Evolutionary conservation across 2,329 filamentous ascomycete genomes (phyloP).

Genomic region (Aaosphaeria pasadenensis): DNA sequence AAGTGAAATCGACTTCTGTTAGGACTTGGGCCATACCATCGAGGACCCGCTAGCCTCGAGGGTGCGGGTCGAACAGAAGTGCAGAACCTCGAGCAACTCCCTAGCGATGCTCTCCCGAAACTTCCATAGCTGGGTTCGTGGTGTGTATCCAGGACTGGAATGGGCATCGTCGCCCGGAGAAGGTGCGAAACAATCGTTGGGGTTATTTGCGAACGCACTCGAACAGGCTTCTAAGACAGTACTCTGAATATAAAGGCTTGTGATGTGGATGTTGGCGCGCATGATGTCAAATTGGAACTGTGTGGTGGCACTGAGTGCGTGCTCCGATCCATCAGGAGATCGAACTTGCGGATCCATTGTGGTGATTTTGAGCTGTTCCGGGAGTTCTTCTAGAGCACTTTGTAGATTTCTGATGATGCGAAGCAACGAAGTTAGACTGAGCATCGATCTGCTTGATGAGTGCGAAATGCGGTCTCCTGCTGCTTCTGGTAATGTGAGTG

Average conservation of each 20-base stretch:
- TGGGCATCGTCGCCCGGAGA: constrained; percentile 6
- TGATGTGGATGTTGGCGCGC: constrained; percentile 14
- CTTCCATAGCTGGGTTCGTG: constrained; percentile 12
- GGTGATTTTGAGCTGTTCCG: constrained; percentile 7
- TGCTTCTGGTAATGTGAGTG: constrained; percentile 4
- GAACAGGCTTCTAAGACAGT: constrained; percentile 13
- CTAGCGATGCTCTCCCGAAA: constrained; percentile 12
- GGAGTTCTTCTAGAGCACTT: constrained; percentile 8
- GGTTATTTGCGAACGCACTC: constrained; percentile 6
- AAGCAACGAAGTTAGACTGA: constrained; percentile 8
- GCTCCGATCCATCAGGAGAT: background rate
- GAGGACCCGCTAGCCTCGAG: constrained; percentile 13
- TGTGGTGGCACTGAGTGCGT: background rate
- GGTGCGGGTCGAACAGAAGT: constrained; percentile 10
- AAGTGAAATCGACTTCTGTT: background rate
- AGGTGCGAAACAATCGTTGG: background rate
- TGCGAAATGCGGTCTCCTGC: background rate
- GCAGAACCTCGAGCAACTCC: constrained; percentile 12
- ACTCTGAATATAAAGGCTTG: constrained; percentile 13
- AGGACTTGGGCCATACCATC: constrained; percentile 5
- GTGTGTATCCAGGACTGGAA: constrained; percentile 2
- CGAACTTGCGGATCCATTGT: constrained; percentile 6
- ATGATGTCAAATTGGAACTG: constrained; percentile 12
- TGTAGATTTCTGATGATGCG: constrained; percentile 12
- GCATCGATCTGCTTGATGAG: constrained; percentile 4